Evolutionary conservation across 192 early-diverging fungal genomes (phyloP).

Genomic region (Umbelopsis sp.): DNA sequence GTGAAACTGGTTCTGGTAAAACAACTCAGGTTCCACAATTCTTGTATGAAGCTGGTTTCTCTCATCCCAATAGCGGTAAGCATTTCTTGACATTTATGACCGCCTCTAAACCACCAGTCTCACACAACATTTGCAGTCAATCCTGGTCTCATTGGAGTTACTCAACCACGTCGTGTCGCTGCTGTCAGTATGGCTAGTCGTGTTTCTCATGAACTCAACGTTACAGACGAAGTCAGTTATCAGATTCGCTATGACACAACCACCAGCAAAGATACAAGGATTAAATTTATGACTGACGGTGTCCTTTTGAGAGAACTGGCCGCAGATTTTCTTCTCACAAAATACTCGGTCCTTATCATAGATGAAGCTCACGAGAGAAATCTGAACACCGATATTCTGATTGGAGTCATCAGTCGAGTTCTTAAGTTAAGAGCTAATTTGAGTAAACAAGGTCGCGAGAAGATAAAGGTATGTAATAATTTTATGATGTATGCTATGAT

Average conservation of each 20-base stretch:
- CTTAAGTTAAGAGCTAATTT: conserved; percentile 74
- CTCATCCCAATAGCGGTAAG: conserved; percentile 70
- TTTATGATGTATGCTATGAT: neutral
- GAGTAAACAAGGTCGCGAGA: conserved; percentile 48
- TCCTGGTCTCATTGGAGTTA: conserved; percentile 95
- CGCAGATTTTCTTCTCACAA: conserved; percentile 81
- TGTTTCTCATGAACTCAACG: conserved; percentile 87
- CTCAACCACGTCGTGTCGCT: conserved; percentile 97
- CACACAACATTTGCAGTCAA: conserved; percentile 41
- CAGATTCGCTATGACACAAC: conserved; percentile 95
- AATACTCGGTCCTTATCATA: conserved; percentile 95
- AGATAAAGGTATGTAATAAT: conserved; percentile 39
- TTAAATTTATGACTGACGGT: conserved; percentile 99
- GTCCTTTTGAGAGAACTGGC: conserved; percentile 94
- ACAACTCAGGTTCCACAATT: conserved; percentile 98
- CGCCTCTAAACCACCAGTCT: no score
- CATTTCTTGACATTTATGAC: neutral
- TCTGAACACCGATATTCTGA: conserved; percentile 96
- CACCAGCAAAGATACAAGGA: conserved; percentile 70
- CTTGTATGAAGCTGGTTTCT: conserved; percentile 97
- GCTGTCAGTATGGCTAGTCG: conserved; percentile 96
- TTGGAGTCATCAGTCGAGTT: conserved; percentile 94
- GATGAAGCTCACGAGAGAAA: conserved; percentile 99
- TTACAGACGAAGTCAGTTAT: conserved; percentile 73
- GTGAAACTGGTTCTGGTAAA: conserved; percentile 97